phyloP scores from a whole-genome alignment of 345 rosid genomes.

The Mallotus nudiflorus region DNA sequence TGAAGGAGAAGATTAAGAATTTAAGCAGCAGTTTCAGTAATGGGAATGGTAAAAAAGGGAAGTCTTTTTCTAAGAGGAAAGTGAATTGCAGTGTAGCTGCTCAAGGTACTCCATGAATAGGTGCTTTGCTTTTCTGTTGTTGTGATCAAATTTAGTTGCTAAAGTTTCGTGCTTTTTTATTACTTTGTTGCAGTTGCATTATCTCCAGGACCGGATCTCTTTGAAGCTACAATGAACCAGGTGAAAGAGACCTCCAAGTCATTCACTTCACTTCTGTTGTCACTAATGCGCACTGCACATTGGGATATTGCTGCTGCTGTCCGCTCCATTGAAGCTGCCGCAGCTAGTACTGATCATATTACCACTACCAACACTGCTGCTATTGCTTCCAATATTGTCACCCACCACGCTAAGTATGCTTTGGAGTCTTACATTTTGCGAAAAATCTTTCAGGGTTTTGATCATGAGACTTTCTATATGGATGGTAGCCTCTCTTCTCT shows the following conservation, averaged over 20 bases:
- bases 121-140: too few relatives aligned
- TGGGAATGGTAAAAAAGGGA: slow-evolving; percentile 57
- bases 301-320: slow-evolving; percentile 96
- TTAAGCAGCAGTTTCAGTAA: slow-evolving; percentile 21
- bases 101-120: slow-evolving; percentile 32
- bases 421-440: slow-evolving; percentile 73
- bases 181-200: slow-evolving; percentile 52
- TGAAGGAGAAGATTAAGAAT: slow-evolving; percentile 68
- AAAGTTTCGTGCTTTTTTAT: background rate
- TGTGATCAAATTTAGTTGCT: background rate
- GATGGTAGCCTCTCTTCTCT: slow-evolving; percentile 85
- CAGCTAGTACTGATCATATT: slow-evolving; percentile 34
- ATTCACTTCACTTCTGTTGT: slow-evolving; percentile 69
- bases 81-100: slow-evolving; percentile 56
- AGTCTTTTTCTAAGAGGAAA: slow-evolving; percentile 61
- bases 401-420: slow-evolving; percentile 81
- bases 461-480: slow-evolving; percentile 92
- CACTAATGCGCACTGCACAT: slow-evolving; percentile 84
- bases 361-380: slow-evolving; percentile 27
- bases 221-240: slow-evolving; percentile 61
- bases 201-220: slow-evolving; percentile 80
- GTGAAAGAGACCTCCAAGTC: slow-evolving; percentile 81
- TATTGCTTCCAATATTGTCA: slow-evolving; percentile 50
- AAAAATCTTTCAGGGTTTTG: slow-evolving; percentile 81
- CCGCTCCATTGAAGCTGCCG: slow-evolving; percentile 85